Evolutionary conservation across 73 alveolate genomes (phyloP).

Genomic region (Durusdinium trenchii): DNA sequence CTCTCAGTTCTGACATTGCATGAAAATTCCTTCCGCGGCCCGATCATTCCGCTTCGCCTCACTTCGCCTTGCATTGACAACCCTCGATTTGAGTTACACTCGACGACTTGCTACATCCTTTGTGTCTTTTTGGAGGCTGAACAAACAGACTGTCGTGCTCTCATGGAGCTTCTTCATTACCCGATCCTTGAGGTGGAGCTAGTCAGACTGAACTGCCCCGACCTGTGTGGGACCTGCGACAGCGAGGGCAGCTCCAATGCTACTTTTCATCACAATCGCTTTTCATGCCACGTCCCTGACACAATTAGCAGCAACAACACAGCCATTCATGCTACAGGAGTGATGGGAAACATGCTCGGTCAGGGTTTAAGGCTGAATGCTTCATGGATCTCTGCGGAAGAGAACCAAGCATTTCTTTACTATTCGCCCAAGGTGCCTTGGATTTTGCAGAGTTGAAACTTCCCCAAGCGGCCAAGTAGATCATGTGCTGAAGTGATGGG

Average conservation of each 20-base stretch:
- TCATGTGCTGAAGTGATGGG: neutral
- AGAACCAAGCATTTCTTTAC: conserved; percentile 26
- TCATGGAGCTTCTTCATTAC: too few relatives aligned
- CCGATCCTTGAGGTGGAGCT: too few relatives aligned
- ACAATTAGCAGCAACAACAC: neutral
- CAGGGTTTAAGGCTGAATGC: neutral
- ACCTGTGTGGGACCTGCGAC: too few relatives aligned
- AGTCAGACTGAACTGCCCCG: too few relatives aligned
- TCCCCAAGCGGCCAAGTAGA: neutral
- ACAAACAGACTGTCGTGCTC: too few relatives aligned
- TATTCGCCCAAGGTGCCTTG: conserved; percentile 31
- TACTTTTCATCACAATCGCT: conserved; percentile 48
- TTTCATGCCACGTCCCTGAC: conserved; percentile 24
- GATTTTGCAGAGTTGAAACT: neutral
- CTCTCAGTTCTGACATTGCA: conserved; percentile 31
- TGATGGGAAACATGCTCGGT: conserved; percentile 36
- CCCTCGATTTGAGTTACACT: too few relatives aligned
- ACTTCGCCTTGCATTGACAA: neutral
- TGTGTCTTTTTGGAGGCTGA: too few relatives aligned
- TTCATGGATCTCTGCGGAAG: conserved; percentile 19
- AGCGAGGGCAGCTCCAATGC: neutral
- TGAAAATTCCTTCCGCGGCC: conserved; percentile 25
- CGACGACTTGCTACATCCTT: too few relatives aligned
- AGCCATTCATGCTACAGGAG: conserved; percentile 11
- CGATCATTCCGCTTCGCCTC: neutral